These are phyloP conservation scores for Rhodotorula diobovata DNA, from an alignment of 768 basidiomycete species.

Conservation along the genomic window DNA sequence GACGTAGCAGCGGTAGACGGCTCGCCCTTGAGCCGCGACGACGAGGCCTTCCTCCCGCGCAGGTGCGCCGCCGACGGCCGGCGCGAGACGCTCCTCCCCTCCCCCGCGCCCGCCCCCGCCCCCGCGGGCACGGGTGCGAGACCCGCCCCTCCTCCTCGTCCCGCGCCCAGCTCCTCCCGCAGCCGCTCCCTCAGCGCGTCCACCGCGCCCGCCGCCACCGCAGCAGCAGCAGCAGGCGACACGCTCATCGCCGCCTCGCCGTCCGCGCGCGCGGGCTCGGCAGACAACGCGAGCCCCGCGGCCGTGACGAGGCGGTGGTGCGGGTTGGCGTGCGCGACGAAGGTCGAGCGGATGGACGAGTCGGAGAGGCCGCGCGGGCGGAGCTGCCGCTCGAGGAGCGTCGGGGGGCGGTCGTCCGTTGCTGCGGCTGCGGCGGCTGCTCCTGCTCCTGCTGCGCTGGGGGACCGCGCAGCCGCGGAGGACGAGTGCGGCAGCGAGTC, in stretches of 20 bases:
- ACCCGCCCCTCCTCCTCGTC: neutral
- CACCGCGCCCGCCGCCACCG: slow-evolving; percentile 1
- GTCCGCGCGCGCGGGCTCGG: slow-evolving; percentile 9
- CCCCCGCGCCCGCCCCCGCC: neutral
- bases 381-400: slow-evolving; percentile 64
- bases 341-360: slow-evolving; percentile 85
- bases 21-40: slow-evolving; percentile 12
- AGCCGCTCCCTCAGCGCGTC: slow-evolving; percentile 5
- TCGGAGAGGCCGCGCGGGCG: slow-evolving; percentile 79
- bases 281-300: slow-evolving; percentile 51
- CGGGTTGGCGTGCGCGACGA: slow-evolving; percentile 52
- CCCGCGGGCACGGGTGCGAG: neutral
- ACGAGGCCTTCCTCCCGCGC: slow-evolving; percentile 6
- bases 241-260: neutral
- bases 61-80: slow-evolving; percentile 8
- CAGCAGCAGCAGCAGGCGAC: neutral
- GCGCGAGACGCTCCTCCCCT: slow-evolving; percentile 7
- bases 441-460: too few relatives aligned
- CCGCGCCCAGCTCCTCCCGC: neutral
- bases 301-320: slow-evolving; percentile 41
- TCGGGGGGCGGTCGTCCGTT: slow-evolving; percentile 49
- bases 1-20: neutral
- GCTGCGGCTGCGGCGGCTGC: too few relatives aligned
- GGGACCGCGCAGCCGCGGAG: slow-evolving; percentile 41
- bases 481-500: slow-evolving; percentile 53